phyloP scores from a whole-genome alignment of 768 basidiomycete species.

The Roridomyces roridus region DNA sequence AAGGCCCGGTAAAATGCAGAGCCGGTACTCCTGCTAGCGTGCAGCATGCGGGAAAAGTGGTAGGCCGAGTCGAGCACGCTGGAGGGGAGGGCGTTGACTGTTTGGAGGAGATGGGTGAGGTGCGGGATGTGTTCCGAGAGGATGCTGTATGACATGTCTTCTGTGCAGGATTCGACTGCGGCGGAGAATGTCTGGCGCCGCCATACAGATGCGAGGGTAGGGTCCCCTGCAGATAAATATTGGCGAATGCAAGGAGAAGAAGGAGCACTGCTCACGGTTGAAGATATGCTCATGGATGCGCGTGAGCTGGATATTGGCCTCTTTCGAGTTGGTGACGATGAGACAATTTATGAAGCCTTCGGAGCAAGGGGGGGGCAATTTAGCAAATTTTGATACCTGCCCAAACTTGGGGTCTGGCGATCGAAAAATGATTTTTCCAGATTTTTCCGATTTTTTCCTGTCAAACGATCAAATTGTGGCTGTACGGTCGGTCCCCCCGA shows the following conservation, averaged over 20 bases:
- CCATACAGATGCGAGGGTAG: constrained; percentile 91
- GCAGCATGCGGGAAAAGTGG: constrained; percentile 86
- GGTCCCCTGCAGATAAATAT: constrained; percentile 62
- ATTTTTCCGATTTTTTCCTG: too few species aligned
- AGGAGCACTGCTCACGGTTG: constrained; percentile 60
- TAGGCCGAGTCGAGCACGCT: constrained; percentile 77
- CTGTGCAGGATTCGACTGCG: constrained; percentile 78
- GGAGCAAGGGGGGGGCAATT: too few species aligned
- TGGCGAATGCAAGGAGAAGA: background rate
- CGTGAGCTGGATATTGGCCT: constrained; percentile 84
- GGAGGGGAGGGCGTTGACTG: constrained; percentile 39
- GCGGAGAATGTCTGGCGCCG: constrained; percentile 89
- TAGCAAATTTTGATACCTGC: too few species aligned
- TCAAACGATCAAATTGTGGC: too few species aligned
- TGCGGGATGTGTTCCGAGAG: constrained; percentile 75
- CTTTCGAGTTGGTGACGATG: constrained; percentile 84
- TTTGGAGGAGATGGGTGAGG: constrained; percentile 60
- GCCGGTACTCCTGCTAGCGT: constrained; percentile 63
- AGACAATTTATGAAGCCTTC: constrained; percentile 86
- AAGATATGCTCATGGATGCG: constrained; percentile 91
- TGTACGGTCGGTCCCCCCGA: too few species aligned
- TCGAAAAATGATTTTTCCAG: too few species aligned
- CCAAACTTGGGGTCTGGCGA: too few species aligned
- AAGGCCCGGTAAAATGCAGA: constrained; percentile 89
- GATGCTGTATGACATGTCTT: constrained; percentile 71